Percentiles rank a stretch among this genome's conserved stretches.
Evolutionary conservation across 2,329 filamentous ascomycete species (phyloP).

Genomic region (Epichloe sylvatica): DNA sequence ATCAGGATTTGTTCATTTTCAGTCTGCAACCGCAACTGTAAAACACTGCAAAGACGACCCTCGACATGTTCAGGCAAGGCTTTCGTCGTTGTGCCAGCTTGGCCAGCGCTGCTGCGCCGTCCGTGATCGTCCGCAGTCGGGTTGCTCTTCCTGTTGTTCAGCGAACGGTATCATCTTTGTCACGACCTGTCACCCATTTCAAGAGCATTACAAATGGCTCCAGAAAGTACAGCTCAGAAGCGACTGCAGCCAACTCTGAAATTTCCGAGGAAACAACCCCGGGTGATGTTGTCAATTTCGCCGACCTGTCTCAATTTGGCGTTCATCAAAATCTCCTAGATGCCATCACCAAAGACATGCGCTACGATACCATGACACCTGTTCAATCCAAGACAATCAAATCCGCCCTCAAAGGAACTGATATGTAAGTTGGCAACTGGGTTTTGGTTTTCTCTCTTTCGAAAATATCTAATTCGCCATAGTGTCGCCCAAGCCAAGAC

Average conservation of each 20-base stretch:
- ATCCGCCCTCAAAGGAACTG: constrained; percentile 62
- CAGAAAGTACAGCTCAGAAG: constrained; percentile 28
- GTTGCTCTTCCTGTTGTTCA: constrained; percentile 13
- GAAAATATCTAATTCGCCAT: constrained; percentile 11
- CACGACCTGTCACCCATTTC: constrained; percentile 8
- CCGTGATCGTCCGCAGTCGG: constrained; percentile 17
- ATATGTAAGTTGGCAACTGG: constrained; percentile 52
- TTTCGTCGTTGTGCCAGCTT: constrained; percentile 26
- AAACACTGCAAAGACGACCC: background rate
- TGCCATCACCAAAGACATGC: constrained; percentile 58
- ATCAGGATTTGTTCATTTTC: background rate
- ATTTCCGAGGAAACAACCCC: constrained; percentile 6
- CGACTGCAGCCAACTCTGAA: constrained; percentile 14
- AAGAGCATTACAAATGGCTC: constrained; percentile 13
- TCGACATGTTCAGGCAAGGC: constrained; percentile 23
- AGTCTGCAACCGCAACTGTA: background rate
- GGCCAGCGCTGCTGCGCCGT: constrained; percentile 18
- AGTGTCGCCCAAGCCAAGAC: constrained; percentile 91
- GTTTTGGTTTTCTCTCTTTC: background rate
- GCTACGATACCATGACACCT: constrained; percentile 76
- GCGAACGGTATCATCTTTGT: constrained; percentile 10
- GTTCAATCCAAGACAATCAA: constrained; percentile 79
- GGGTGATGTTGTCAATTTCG: constrained; percentile 26
- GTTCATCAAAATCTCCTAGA: constrained; percentile 53
- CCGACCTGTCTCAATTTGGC: constrained; percentile 29